phyloP scores from a whole-genome alignment of 305 asterid species.

The Vinca major region DNA sequence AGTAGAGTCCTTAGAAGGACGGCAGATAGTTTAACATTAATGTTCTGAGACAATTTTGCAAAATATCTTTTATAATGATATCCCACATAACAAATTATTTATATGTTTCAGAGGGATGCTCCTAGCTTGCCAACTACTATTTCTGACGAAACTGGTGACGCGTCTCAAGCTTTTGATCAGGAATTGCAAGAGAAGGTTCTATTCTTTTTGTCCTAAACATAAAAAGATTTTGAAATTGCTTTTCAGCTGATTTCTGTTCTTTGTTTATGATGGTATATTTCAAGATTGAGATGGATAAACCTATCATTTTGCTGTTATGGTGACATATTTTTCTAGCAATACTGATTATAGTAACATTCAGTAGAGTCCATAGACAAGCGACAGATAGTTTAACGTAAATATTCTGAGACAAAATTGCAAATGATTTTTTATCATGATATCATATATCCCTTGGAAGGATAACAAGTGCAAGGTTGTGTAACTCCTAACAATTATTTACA shows the following conservation, averaged over 20 bases:
- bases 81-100: background rate
- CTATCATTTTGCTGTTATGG: background rate
- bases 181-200: conserved; percentile 92
- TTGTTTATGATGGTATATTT: conserved; percentile 35
- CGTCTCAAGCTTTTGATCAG: conserved; percentile 58
- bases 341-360: background rate
- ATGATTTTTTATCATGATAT: no score
- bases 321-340: background rate
- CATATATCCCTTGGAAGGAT: no score
- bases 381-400: no score
- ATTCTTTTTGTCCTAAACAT: conserved; percentile 10
- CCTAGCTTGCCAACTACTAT: conserved; percentile 26
- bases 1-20: no score
- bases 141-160: conserved; percentile 33
- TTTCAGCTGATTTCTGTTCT: conserved; percentile 12
- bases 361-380: no score
- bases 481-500: conserved; percentile 12
- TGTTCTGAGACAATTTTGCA: no score
- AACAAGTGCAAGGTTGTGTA: background rate
- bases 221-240: conserved; percentile 11
- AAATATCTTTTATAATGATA: no score
- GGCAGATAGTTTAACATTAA: no score
- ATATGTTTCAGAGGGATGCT: conserved; percentile 35
- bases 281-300: background rate
- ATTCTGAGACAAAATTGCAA: no score